A percentile compares a stretch with the other conserved stretches of the same genome.
Conservation (phyloP, 306 rosid genomes). For the Abrus pulchellus region DNA sequence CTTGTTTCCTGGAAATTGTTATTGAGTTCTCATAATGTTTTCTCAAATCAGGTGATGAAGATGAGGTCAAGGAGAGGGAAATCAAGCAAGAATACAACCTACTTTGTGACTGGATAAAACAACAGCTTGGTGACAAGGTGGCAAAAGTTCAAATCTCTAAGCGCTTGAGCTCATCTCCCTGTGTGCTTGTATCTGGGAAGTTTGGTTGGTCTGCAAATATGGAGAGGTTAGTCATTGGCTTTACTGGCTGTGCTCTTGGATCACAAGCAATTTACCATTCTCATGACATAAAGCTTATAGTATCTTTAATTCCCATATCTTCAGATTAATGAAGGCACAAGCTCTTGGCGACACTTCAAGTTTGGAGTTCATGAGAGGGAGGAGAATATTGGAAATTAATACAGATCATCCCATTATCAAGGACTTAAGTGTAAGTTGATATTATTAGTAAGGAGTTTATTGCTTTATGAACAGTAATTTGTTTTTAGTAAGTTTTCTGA, state of each 20-base stretch:
- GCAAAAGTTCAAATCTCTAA: constrained; percentile 96
- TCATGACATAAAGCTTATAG: background rate
- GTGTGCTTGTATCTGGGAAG: constrained; percentile 99
- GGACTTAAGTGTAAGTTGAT: constrained; percentile 79
- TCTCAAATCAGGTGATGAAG: constrained; percentile 83
- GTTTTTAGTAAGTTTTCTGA: background rate
- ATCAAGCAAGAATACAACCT: constrained; percentile 80
- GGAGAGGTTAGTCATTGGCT: constrained; percentile 77
- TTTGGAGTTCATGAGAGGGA: constrained; percentile 98
- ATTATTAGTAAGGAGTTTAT: constrained; percentile 5
- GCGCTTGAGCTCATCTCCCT: constrained; percentile 99
- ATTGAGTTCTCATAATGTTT: constrained; percentile 20
- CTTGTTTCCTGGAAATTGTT: constrained; percentile 15
- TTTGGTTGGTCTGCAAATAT: constrained; percentile 99
- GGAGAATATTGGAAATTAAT: constrained; percentile 96
- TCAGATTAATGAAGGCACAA: constrained; percentile 98
- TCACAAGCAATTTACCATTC: constrained; percentile 4
- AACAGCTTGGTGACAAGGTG: constrained; percentile 93
- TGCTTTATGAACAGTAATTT: background rate
- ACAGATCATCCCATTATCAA: constrained; percentile 92
- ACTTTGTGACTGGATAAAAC: constrained; percentile 98
- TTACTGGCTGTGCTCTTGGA: background rate
- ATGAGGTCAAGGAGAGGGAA: constrained; percentile 92
- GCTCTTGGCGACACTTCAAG: constrained; percentile 95
- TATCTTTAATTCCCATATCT: constrained; percentile 22